Percentiles rank a stretch among this genome's conserved stretches.
Conservation (phyloP, 2,329 filamentous ascomycete species). For the Apiospora aurea region DNA sequence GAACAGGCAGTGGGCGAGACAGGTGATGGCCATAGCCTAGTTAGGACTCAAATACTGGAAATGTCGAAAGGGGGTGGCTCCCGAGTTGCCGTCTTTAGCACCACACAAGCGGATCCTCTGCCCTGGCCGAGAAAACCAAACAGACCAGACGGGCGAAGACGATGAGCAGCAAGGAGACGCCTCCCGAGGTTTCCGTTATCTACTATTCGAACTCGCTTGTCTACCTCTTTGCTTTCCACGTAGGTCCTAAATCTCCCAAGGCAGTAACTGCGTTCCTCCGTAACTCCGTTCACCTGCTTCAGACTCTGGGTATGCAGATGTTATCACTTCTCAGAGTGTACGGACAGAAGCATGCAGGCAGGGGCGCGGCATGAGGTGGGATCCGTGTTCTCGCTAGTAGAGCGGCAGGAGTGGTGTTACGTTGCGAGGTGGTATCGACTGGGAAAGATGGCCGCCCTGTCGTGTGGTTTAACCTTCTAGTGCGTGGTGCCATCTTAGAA, state of each 20-base stretch:
- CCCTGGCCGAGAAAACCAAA: background rate
- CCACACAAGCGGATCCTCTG: background rate
- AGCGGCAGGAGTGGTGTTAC: background rate
- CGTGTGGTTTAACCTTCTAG: background rate
- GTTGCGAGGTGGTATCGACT: constrained; percentile 7
- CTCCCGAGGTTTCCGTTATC: background rate
- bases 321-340: background rate
- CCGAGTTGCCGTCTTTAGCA: constrained; percentile 7
- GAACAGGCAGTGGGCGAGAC: background rate
- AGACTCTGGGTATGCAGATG: background rate
- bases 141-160: background rate
- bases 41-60: background rate
- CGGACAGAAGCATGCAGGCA: background rate
- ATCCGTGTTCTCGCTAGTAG: background rate
- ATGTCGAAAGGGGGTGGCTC: background rate
- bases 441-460: background rate
- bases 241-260: background rate
- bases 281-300: background rate
- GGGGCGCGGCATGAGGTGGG: background rate
- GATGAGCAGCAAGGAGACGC: background rate
- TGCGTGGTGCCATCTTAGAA: background rate
- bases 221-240: background rate
- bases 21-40: background rate
- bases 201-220: background rate
- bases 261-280: background rate